Percentiles rank a stretch among this genome's conserved stretches.
Conservation (phyloP, 805 yeast species). For the Starmerella gropengiesseri region DNA sequence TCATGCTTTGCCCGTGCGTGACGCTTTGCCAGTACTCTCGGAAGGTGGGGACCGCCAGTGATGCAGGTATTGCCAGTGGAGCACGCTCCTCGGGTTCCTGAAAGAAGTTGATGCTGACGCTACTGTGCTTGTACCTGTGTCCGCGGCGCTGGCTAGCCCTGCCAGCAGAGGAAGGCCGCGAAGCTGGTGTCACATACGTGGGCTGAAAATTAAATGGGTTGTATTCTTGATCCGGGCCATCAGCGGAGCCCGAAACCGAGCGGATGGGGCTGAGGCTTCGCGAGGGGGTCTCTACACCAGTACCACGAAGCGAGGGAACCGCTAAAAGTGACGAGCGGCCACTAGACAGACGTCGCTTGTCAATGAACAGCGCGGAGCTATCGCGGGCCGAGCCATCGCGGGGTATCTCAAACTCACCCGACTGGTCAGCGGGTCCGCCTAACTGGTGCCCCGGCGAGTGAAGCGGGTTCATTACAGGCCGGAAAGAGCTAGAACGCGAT, state of each 20-base stretch:
- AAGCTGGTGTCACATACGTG: slow-evolving; percentile 32
- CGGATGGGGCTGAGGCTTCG: slow-evolving; percentile 14
- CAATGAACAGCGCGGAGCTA: not conserved
- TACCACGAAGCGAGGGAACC: not conserved
- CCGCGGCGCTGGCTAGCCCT: slow-evolving; percentile 55
- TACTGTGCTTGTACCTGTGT: slow-evolving; percentile 89
- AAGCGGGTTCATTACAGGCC: not conserved
- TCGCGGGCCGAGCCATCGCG: not conserved
- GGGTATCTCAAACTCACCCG: not conserved
- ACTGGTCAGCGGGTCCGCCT: not conserved
- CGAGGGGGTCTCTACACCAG: not conserved
- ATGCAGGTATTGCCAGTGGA: slow-evolving; percentile 50
- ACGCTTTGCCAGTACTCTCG: slow-evolving; percentile 54
- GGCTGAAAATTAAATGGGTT: slow-evolving; percentile 58
- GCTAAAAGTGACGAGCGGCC: not conserved
- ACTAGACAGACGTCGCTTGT: not conserved
- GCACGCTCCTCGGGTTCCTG: slow-evolving; percentile 78
- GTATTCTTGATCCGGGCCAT: slow-evolving; percentile 3
- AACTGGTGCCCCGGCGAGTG: not conserved
- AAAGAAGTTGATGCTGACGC: slow-evolving; percentile 89
- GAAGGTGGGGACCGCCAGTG: slow-evolving; percentile 61
- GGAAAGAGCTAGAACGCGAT: not conserved
- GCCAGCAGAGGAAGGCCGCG: slow-evolving; percentile 16
- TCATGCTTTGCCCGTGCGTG: slow-evolving; percentile 44
- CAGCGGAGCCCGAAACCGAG: slow-evolving; percentile 16